Evolutionary conservation across 192 early-diverging fungal species (phyloP), one percentile per base, ranked within the genome.

Genomic region (Mortierella claussenii): DNA sequence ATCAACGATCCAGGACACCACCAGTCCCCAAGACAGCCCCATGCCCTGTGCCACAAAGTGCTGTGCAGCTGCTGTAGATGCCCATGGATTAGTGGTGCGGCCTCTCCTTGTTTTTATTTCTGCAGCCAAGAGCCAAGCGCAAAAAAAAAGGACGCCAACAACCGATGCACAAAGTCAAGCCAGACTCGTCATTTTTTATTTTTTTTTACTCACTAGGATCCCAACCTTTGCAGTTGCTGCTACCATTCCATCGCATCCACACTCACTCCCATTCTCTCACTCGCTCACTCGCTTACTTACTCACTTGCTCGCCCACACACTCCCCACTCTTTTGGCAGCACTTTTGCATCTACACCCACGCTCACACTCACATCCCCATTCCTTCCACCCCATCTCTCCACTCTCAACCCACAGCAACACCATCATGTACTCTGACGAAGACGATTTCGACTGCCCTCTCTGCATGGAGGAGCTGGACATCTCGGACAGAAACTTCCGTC

Each of bases 381-480:
- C 13, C 13, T 40, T 40, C 37, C 37, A 40, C 44, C 2, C n/a
- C 36, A 37, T 56, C 37, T 15, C 46, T 15, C 65, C 40, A 42
- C 21, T 53, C 37, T 37, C 36, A 17, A n/a, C n/a, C n/a, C n/a
- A n/a, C n/a, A n/a, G n/a, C n/a, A n/a, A n/a, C n/a, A n/a, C 37
- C 40, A 50, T 40, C 57, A 71, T 71, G 60, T 62, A 62, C 43
- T 83, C 87, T 30, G 90, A 92, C 54, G 89, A 92, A 32, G 97
- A 98, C 70, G 95, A 99, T 85, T 88, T 91, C 82, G 95, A 97
- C 66, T 99, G 97, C 79, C 97, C 97, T 30, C 87, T 99, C 11
- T 99, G 97, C 79, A 92, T 98, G 93, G 97, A 99, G 62, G 97
- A 98, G 83, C 92, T 99, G 61, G 97, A 98, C 83, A 85, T 96